Conservation (phyloP, 106 monocot genomes). For the Amphibolis antarctica region DNA sequence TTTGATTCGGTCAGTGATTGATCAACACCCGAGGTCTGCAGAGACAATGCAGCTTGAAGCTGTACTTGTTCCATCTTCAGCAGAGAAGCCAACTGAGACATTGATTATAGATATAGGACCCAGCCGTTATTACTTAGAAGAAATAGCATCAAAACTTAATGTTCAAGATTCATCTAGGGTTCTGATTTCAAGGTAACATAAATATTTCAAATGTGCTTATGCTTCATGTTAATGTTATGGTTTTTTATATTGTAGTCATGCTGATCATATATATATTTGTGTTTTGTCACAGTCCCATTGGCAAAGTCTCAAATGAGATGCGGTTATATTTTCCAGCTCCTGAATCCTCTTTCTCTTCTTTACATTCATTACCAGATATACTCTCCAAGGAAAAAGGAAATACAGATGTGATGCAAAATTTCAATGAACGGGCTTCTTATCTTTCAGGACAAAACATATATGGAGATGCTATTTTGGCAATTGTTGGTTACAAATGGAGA, state of each 20-base stretch:
- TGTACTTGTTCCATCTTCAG: conserved; percentile 35
- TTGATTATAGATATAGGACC: conserved; percentile 34
- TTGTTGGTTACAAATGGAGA: conserved; percentile 76
- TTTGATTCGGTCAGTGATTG: conserved; percentile 18
- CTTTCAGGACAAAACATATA: conserved; percentile 79
- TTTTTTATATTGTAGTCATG: conserved; percentile 1
- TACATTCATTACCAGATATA: conserved; percentile 18
- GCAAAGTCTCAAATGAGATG: conserved; percentile 87
- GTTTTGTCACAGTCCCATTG: conserved; percentile 50
- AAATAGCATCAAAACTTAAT: conserved; percentile 49
- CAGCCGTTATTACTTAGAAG: conserved; percentile 62
- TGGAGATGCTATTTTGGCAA: conserved; percentile 81
- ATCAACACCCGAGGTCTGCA: conserved; percentile 8
- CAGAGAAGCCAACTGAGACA: conserved; percentile 30
- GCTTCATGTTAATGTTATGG: not conserved
- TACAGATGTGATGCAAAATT: not conserved
- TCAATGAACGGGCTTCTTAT: conserved; percentile 63
- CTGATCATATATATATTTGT: not conserved
- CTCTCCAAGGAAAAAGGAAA: conserved; percentile 11
- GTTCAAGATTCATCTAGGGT: conserved; percentile 54
- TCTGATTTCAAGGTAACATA: conserved; percentile 50
- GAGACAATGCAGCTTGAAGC: conserved; percentile 28
- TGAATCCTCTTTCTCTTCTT: conserved; percentile 9
- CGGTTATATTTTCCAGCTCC: conserved; percentile 58
- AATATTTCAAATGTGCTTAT: not conserved